Evolutionary conservation across 2,329 filamentous ascomycete genomes (phyloP).

Genomic region (Nectriaceae sp.): DNA sequence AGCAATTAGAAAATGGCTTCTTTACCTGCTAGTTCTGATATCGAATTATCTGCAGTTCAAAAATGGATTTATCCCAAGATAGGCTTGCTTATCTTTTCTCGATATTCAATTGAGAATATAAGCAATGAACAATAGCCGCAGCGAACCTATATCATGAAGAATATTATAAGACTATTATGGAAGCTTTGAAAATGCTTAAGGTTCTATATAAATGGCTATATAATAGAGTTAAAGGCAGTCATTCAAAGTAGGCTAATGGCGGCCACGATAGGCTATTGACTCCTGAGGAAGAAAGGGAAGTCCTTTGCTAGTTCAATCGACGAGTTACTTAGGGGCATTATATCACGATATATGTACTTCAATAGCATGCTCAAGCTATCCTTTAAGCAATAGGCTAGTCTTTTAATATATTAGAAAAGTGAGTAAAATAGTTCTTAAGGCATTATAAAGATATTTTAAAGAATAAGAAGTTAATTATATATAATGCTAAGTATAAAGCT

Average conservation of each 20-base stretch:
- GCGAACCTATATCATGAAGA: neutral
- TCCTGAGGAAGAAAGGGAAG: neutral
- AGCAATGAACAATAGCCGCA: neutral
- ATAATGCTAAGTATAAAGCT: neutral
- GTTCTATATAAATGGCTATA: neutral
- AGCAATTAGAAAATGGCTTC: neutral
- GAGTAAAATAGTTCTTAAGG: neutral
- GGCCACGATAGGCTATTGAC: neutral
- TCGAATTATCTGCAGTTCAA: neutral
- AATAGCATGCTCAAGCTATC: too few relatives aligned
- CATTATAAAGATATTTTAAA: neutral
- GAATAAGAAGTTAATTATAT: neutral
- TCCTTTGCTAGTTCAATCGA: neutral
- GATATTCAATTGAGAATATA: neutral
- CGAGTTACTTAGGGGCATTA: too few relatives aligned
- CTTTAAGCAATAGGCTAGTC: neutral
- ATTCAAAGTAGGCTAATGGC: neutral
- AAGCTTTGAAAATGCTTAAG: neutral
- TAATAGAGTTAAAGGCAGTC: neutral
- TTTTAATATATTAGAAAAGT: neutral
- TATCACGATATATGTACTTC: too few relatives aligned
- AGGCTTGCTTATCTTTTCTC: neutral
- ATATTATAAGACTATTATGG: neutral
- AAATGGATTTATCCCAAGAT: neutral
- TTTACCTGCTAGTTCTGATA: neutral